Evolutionary conservation across 2,329 filamentous ascomycete species (phyloP), one percentile per base, ranked within the genome.

Genomic region (Endoconidiophora polonica): DNA sequence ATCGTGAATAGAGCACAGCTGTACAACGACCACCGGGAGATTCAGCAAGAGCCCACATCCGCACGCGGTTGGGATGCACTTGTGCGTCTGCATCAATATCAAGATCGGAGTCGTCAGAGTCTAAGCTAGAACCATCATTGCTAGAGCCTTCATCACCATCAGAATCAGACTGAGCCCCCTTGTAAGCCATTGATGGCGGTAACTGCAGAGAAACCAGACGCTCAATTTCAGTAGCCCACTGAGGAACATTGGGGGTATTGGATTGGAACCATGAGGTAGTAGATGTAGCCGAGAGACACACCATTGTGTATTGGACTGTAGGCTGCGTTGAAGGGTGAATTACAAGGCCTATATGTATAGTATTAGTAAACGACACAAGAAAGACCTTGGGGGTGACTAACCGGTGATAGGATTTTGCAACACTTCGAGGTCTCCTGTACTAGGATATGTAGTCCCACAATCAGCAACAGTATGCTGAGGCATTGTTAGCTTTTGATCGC

Each of bases 221-320:
- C 12, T 61, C 60, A 24, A 77, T 68, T 24, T 68, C 65, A 14
- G 62, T 62, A 2, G 65, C 69, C 74, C 74, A 77, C 47, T 67
- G 67, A 9, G 60, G 63, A 0, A 63, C 54, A 5, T 56, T 51
- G 3, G 58, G 41, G 3, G 55, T 50, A 2, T 58, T 37, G 12
- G 53, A 71, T 52, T 76, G 67, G 54, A 69, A 73, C 74, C 74
- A 78, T 55, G 68, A 65, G 12, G 62, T 58, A 54, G 72, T 66
- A 3, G 66, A 61, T 0, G 72, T 76, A 6, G 70, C 74, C 0
- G 73, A 73, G 33, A 72, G 61, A 16, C 75, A 70, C 26, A 72
- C 65, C 7, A 75, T 63, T 0, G 73, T 71, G 58, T 75, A 78
- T 4, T 65, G 59, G 0, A 74, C 72, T 0, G 62, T 61, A 0